Percentiles rank a stretch among this genome's conserved stretches.
These are phyloP conservation scores for Trichoderma guizhouense DNA, from an alignment of 2,329 filamentous ascomycete species.

Conservation along the genomic window DNA sequence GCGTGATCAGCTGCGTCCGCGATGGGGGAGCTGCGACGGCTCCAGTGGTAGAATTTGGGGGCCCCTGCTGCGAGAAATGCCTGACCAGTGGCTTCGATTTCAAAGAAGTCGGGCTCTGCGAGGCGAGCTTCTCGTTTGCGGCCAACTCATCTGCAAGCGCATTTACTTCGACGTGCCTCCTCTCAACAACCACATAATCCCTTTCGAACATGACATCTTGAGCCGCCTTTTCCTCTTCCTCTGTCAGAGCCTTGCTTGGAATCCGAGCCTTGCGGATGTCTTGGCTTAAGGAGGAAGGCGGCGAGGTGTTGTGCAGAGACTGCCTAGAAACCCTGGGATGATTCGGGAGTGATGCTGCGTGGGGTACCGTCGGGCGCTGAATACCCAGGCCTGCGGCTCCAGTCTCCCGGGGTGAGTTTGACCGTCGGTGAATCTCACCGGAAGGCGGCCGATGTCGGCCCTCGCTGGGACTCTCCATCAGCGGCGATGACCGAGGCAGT, in stretches of 20 bases:
- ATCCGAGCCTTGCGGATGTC: conserved; percentile 30
- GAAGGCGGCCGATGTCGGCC: conserved; percentile 32
- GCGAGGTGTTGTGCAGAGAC: conserved; percentile 26
- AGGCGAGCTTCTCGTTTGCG: conserved; percentile 65
- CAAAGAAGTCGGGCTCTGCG: conserved; percentile 47
- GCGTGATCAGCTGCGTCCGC: conserved; percentile 69
- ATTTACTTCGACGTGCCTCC: conserved; percentile 92
- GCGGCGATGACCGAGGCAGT: conserved; percentile 41
- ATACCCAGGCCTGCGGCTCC: conserved; percentile 53
- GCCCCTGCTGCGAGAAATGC: conserved; percentile 73
- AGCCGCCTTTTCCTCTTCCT: conserved; percentile 68
- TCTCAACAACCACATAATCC: conserved; percentile 95
- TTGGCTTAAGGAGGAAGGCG: conserved; percentile 34
- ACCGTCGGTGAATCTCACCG: conserved; percentile 31
- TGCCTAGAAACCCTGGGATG: conserved; percentile 35
- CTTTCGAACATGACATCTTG: conserved; percentile 88
- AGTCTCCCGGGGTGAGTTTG: conserved; percentile 45
- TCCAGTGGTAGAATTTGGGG: conserved; percentile 65
- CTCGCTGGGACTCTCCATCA: conserved; percentile 42
- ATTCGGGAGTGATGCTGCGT: conserved; percentile 48
- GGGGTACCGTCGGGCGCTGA: conserved; percentile 44
- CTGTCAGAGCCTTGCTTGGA: conserved; percentile 40
- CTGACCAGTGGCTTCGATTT: conserved; percentile 65
- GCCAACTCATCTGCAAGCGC: conserved; percentile 94
- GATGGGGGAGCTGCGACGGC: conserved; percentile 65